Percentiles rank a stretch among this genome's conserved stretches.
phyloP scores from a whole-genome alignment of 2,329 filamentous ascomycete genomes.

The Tolypocladium ophioglossoides region DNA sequence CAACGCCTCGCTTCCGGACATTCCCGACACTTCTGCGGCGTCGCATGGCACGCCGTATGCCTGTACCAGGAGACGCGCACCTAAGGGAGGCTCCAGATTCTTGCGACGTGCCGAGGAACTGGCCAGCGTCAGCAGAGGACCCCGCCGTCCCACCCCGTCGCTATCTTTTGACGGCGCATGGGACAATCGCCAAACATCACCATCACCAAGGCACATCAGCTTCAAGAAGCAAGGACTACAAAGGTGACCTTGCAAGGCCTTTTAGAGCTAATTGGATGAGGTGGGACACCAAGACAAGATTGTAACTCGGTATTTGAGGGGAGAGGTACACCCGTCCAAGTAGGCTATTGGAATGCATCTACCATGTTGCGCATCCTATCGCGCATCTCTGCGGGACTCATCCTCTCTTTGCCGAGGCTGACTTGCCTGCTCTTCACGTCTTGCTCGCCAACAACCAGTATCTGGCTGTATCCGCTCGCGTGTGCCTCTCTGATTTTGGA shows the following conservation, averaged over 20 bases:
- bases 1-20: not conserved
- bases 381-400: slow-evolving; percentile 34
- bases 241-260: too few species aligned
- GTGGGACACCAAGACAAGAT: not conserved
- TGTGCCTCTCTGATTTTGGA: slow-evolving; percentile 67
- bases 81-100: not conserved
- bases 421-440: slow-evolving; percentile 52
- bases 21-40: not conserved
- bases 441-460: slow-evolving; percentile 60
- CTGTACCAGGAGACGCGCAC: not conserved
- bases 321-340: not conserved
- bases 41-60: not conserved
- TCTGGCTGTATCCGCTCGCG: slow-evolving; percentile 58
- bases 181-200: not conserved
- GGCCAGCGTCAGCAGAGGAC: not conserved
- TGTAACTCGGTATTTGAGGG: not conserved
- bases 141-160: not conserved
- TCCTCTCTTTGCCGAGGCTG: slow-evolving; percentile 26
- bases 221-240: not conserved
- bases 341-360: slow-evolving; percentile 34
- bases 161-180: not conserved
- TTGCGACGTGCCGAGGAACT: not conserved
- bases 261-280: not conserved
- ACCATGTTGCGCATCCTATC: slow-evolving; percentile 34
- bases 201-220: not conserved